Evolutionary conservation across 1,139 yeast species (phyloP).

Genomic region (Chernovozyma sophiae-reginae): DNA sequence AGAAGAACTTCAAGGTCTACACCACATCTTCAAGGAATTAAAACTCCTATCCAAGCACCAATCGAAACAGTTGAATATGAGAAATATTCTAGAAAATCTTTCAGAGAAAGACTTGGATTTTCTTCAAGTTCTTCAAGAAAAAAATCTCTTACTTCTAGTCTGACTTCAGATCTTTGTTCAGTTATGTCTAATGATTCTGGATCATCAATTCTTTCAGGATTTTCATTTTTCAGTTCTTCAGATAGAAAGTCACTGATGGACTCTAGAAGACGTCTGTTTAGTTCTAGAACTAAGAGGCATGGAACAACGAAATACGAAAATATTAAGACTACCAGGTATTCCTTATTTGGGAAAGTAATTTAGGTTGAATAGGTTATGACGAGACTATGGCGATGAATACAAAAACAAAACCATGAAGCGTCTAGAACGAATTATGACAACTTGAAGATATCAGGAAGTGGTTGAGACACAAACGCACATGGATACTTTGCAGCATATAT

Average conservation of each 20-base stretch:
- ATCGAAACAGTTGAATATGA: constrained; percentile 7
- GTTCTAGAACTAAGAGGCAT: constrained; percentile 10
- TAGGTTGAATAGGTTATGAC: no score
- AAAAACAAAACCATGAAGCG: no score
- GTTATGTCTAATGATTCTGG: constrained; percentile 25
- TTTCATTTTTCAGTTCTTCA: constrained; percentile 25
- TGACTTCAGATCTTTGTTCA: constrained; percentile 25
- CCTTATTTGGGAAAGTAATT: no score
- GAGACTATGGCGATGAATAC: no score
- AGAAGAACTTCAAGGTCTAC: constrained; percentile 4
- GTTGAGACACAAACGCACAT: no score
- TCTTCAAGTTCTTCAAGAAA: constrained; percentile 6
- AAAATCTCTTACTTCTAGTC: constrained; percentile 2
- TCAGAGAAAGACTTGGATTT: constrained; percentile 24
- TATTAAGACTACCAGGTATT: constrained; percentile 4
- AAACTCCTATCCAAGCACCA: background rate
- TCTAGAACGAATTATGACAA: no score
- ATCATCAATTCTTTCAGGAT: constrained; percentile 28
- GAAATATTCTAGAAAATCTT: constrained; percentile 18
- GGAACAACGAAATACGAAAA: constrained; percentile 27
- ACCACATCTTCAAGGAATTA: background rate
- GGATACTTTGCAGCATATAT: no score
- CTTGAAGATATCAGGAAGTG: no score
- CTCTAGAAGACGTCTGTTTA: constrained; percentile 13
- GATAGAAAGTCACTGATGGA: constrained; percentile 11